Evolutionary conservation across 2,329 filamentous ascomycete species (phyloP).

Genomic region (Nannizziopsis arthrosporioides): DNA sequence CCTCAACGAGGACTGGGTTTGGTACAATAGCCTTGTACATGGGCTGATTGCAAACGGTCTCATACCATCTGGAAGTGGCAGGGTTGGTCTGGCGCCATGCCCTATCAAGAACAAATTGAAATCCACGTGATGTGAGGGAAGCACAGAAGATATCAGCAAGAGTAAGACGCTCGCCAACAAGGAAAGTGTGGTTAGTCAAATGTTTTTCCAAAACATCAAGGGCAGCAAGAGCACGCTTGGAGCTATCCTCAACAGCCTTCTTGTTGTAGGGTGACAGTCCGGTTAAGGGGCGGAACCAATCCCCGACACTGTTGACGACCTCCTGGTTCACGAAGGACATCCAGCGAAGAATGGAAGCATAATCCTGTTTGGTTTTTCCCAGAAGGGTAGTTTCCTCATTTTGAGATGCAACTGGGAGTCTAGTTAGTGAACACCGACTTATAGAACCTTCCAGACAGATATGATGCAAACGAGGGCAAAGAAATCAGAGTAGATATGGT

Average conservation of each 20-base stretch:
- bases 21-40: conserved; percentile 73
- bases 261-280: conserved; percentile 89
- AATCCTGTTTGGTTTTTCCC: conserved; percentile 99
- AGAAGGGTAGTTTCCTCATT: conserved; percentile 99
- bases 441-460: conserved; percentile 20
- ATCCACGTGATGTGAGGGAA: conserved; percentile 70
- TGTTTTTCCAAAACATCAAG: conserved; percentile 70
- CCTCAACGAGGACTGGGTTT: conserved; percentile 68
- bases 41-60: conserved; percentile 84
- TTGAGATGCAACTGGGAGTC: conserved; percentile 73
- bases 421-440: neutral
- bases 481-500: conserved; percentile 64
- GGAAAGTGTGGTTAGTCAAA: conserved; percentile 86
- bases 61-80: conserved; percentile 84
- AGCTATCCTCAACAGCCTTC: conserved; percentile 78
- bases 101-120: conserved; percentile 91
- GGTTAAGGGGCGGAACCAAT: conserved; percentile 77
- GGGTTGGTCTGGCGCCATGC: conserved; percentile 72
- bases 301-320: conserved; percentile 59
- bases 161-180: conserved; percentile 94
- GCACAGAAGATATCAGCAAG: conserved; percentile 85
- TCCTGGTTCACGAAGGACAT: conserved; percentile 93
- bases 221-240: conserved; percentile 57
- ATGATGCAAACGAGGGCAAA: conserved; percentile 26
- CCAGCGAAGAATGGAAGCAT: conserved; percentile 96